Conservation (phyloP, 768 basidiomycete species). For the Russula foetens region DNA sequence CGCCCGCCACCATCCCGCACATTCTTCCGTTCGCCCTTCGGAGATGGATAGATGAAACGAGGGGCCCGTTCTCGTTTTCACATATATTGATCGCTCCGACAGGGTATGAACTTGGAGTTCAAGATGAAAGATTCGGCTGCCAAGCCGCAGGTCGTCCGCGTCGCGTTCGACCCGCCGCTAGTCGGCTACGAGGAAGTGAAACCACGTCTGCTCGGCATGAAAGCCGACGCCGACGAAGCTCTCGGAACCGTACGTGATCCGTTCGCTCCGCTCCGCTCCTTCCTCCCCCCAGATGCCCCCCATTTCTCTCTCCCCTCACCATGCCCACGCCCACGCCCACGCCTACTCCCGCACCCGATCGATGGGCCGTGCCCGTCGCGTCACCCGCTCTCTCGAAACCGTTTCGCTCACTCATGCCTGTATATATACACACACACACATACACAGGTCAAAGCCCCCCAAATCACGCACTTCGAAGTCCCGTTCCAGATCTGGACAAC, state of each 20-base stretch:
- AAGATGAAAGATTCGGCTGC: constrained; percentile 38
- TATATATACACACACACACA: too few species aligned
- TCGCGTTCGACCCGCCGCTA: constrained; percentile 66
- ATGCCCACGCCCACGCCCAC: too few species aligned
- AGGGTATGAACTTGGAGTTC: constrained; percentile 70
- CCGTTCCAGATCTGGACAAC: constrained; percentile 28
- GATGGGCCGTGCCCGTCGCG: too few species aligned
- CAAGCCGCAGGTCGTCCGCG: constrained; percentile 38
- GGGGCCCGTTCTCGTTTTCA: neutral
- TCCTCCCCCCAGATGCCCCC: neutral
- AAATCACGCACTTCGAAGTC: constrained; percentile 48
- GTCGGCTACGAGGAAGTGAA: constrained; percentile 75
- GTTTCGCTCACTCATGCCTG: too few species aligned
- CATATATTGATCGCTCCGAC: neutral
- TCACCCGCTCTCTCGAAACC: too few species aligned
- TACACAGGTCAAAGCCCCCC: too few species aligned
- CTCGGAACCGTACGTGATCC: constrained; percentile 62
- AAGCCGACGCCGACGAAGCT: constrained; percentile 67
- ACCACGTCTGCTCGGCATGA: constrained; percentile 72
- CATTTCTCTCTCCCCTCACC: too few species aligned
- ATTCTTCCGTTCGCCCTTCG: neutral
- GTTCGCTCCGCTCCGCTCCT: neutral
- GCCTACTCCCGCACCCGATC: too few species aligned
- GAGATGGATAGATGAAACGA: neutral
- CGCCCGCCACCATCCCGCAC: neutral